Evolutionary conservation across 495 filamentous ascomycete genomes (phyloP).

Genomic region (Podospora sp.): DNA sequence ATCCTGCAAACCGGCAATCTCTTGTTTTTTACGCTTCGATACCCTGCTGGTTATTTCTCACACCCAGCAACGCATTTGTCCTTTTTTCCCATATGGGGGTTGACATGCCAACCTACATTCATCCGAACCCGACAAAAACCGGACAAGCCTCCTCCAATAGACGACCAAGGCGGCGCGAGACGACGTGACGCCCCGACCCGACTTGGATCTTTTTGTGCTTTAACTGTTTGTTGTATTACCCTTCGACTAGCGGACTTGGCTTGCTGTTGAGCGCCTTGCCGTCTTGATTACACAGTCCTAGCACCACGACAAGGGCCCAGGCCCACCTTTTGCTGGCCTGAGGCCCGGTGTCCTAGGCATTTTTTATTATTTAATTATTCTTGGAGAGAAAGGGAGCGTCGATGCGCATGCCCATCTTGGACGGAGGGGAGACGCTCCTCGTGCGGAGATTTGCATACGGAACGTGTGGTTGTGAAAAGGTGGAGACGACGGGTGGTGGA

Average conservation of each 20-base stretch:
- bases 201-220: conserved; percentile 8
- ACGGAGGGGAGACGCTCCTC: neutral
- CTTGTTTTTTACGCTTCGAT: conserved; percentile 53
- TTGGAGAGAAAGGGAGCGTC: conserved; percentile 15
- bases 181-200: conserved; percentile 7
- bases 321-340: conserved; percentile 48
- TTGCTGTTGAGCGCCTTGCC: conserved; percentile 29
- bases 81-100: conserved; percentile 9
- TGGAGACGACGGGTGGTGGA: neutral
- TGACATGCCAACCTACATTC: conserved; percentile 4
- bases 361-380: conserved; percentile 47
- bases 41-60: conserved; percentile 45
- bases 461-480: neutral
- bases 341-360: conserved; percentile 39
- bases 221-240: conserved; percentile 15
- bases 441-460: neutral
- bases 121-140: conserved; percentile 10
- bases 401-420: neutral
- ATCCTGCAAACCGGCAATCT: conserved; percentile 16
- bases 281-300: conserved; percentile 33
- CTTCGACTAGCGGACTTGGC: conserved; percentile 25
- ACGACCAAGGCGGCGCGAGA: conserved; percentile 1
- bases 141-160: conserved; percentile 13
- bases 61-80: conserved; percentile 20
- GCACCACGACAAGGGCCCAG: conserved; percentile 31